phyloP scores from a whole-genome alignment of 1,284 basidiomycete genomes.

The Leccinum fallax region DNA sequence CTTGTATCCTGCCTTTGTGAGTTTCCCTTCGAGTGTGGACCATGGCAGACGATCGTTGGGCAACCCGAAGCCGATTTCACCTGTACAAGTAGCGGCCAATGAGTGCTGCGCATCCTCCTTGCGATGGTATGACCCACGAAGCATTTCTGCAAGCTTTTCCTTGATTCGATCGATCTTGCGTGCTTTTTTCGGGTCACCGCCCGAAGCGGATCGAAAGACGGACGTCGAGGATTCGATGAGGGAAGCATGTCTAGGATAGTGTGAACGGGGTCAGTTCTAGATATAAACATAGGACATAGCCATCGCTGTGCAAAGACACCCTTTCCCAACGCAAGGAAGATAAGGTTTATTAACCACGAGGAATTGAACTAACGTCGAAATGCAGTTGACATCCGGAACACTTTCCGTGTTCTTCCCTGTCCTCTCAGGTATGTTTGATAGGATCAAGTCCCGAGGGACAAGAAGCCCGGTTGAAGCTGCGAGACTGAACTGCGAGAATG shows the following conservation, averaged over 20 bases:
- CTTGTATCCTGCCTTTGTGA: too few relatives aligned
- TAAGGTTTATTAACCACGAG: background rate
- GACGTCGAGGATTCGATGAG: background rate
- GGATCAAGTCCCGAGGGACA: background rate
- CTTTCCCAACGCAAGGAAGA: background rate
- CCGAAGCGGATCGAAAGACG: background rate
- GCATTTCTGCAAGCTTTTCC: too few relatives aligned
- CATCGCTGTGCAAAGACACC: too few relatives aligned
- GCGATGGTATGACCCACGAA: too few relatives aligned
- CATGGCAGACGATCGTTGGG: too few relatives aligned
- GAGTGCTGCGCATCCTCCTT: too few relatives aligned
- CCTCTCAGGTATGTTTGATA: background rate
- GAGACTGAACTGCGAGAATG: background rate
- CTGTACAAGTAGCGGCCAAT: too few relatives aligned
- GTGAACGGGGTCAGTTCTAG: background rate
- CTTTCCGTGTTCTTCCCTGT: background rate
- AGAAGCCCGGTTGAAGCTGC: background rate
- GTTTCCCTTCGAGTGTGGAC: too few relatives aligned
- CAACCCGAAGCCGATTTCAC: too few relatives aligned
- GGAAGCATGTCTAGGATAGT: background rate
- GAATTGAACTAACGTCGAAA: background rate
- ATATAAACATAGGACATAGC: background rate
- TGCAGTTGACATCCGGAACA: background rate
- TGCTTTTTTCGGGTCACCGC: background rate
- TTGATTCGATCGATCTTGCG: too few relatives aligned